Evolutionary conservation across 176 grass and related monocot species (phyloP).

Genomic region (Carex myosuroides): DNA sequence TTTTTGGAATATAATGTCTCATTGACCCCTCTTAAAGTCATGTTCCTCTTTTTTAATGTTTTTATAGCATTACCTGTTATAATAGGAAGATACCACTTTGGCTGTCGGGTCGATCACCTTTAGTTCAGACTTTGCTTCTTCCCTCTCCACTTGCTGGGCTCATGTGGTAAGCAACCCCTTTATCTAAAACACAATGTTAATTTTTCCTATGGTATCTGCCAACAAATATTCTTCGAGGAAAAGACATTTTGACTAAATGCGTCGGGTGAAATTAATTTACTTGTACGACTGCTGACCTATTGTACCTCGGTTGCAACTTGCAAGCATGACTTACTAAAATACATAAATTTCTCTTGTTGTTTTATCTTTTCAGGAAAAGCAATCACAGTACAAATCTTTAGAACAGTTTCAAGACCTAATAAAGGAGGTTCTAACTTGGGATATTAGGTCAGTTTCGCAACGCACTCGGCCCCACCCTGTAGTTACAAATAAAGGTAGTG

Average conservation of each 20-base stretch:
- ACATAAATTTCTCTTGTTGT: background rate
- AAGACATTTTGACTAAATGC: background rate
- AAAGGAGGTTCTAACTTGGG: constrained; percentile 73
- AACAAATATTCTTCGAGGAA: background rate
- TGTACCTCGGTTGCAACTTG: background rate
- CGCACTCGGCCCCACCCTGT: constrained; percentile 47
- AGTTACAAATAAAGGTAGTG: background rate
- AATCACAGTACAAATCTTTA: constrained; percentile 51
- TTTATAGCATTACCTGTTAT: constrained; percentile 8
- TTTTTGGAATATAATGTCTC: background rate
- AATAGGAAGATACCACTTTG: constrained; percentile 52
- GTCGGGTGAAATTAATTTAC: background rate
- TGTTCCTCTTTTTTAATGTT: background rate
- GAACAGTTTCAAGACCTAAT: constrained; percentile 66
- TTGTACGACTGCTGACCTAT: background rate
- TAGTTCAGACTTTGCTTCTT: constrained; percentile 46
- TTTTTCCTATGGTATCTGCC: background rate
- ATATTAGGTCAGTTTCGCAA: constrained; percentile 86
- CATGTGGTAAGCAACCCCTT: constrained; percentile 45
- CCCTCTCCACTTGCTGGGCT: constrained; percentile 49
- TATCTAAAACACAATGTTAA: background rate
- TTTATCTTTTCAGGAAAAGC: constrained; percentile 43
- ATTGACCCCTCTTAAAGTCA: background rate
- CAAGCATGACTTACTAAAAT: background rate
- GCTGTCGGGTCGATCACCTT: constrained; percentile 57